Base-by-base conservation (phyloP, 2,329 filamentous ascomycete genomes). In the Pseudogymnoascus sp. region DNA sequence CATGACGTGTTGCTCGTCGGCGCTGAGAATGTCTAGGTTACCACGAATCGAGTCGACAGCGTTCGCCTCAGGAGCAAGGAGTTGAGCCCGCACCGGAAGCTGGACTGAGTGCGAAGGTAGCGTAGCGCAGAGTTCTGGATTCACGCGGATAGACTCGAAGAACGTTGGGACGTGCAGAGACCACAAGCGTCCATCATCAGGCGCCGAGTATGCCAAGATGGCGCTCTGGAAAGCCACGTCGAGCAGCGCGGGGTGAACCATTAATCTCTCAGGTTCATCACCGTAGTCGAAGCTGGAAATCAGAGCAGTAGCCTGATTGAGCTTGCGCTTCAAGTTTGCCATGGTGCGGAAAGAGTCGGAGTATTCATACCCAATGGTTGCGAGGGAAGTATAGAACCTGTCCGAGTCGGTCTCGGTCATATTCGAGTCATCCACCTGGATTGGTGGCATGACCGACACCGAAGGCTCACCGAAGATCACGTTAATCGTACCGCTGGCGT, bases 191-290 rank as follows among this genome's bases (percentile, higher is more conserved):
- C 61, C 66, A 59, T 71, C 69, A 7, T 48, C 63, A 9, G 69
- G 69, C 13, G 29, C 60, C 2, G 55, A 60, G 21, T 55, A 64
- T 8, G 69, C 68, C 4, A 65, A 55, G 7, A 84, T 78, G 0
- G 80, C 73, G 0, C 29, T 13, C n/a, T 62, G 61, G 21, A 62
- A 62, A 27, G 55, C 33, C 12, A 42, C 61, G 27, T 62, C 61
- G n/a, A 62, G 61, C n/a, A 27, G 35, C 25, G 61, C 33, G 31
- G 61, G 61, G 18, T 62, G 61, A 12, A 62, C 10, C 10, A 62
- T 48, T 21, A 29, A 42, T 36, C 66, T 35, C 6, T 1, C 5
- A 15, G 31, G 21, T 15, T 29, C 25, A 10, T 52, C 36, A 31
- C 35, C 58, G 0, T 29, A 25, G 9, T 59, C 42, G 1, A 40